Evolutionary conservation across 306 rosid species (phyloP), one percentile per base, ranked within the genome.

Genomic region (Morella rubra): DNA sequence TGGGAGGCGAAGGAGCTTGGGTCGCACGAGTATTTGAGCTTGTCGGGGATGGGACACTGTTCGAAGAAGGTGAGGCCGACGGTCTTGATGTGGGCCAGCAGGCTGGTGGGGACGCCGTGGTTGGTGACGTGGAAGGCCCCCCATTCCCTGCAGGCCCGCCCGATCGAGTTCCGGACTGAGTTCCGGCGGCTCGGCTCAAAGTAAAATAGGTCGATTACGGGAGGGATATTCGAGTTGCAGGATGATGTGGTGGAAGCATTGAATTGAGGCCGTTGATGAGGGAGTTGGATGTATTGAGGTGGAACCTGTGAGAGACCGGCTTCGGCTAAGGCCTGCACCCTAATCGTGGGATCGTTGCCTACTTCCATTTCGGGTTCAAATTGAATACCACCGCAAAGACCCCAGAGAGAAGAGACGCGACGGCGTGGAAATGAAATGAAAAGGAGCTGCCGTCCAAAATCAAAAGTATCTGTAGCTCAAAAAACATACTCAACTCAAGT

Each of bases 81-180:
- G 40, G 81, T 79, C 22, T 86, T 88, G 10, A 88, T 55, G 77
- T 81, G 74, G 72, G 41, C 61, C 27, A 95, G 79, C 49, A 95
- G 84, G 0, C 72, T 22, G 22, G 77, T 0, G 0, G 97, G 86
- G 61, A 95, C 70, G 44, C 95, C 85, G 79, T 92, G 98, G 80
- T 90, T 89, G 79, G 80, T 90, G 77, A 92, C 86, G 78, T 94
- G 93, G 81, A 95, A 95, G 72, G 90, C 96, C 50, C 98, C 96
- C 96, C 96, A 95, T 79, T 89, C 83, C 0, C 77, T 70, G 80
- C 92, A 92, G 73, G 93, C 98, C 13, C 71, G 58, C 7, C 58
- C 78, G 79, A 92, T 82, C 41, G 87, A 45, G 6, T 77, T 71
- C 2, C 76, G 86, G 81, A 86, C 76, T 0, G 90, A 55, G 15